Percentiles rank a stretch among this genome's conserved stretches.
Conservation (phyloP, 495 filamentous ascomycete genomes). For the Acidomyces sp. region DNA sequence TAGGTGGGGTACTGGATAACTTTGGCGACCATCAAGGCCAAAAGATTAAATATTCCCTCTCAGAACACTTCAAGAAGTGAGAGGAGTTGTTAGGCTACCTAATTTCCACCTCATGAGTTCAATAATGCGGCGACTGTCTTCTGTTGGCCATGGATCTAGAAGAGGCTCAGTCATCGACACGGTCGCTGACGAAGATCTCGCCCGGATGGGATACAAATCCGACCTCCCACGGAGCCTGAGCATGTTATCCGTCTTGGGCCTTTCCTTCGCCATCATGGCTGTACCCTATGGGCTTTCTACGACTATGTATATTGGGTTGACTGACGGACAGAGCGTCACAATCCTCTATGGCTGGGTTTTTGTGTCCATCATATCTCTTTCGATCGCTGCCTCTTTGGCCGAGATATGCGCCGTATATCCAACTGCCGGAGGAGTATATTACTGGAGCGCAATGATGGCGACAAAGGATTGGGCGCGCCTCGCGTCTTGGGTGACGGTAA, state of each 20-base stretch:
- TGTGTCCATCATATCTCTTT: slow-evolving; percentile 31
- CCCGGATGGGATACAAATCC: slow-evolving; percentile 26
- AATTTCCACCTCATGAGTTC: too few species aligned
- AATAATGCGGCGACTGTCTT: too few species aligned
- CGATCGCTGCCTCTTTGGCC: slow-evolving; percentile 33
- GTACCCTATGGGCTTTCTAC: slow-evolving; percentile 57
- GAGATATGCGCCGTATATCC: slow-evolving; percentile 37
- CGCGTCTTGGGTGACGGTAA: slow-evolving; percentile 32
- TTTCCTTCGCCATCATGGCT: slow-evolving; percentile 45
- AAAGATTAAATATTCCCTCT: too few species aligned
- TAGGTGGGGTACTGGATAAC: too few species aligned
- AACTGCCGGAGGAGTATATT: slow-evolving; percentile 38
- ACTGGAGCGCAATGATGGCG: slow-evolving; percentile 39
- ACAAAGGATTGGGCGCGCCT: slow-evolving; percentile 35
- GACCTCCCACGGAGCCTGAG: slow-evolving; percentile 27
- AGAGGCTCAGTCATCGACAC: slow-evolving; percentile 3
- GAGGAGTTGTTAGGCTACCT: too few species aligned
- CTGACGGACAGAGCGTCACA: slow-evolving; percentile 46
- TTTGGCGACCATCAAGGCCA: too few species aligned
- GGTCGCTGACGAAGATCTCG: slow-evolving; percentile 24
- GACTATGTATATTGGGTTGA: slow-evolving; percentile 55
- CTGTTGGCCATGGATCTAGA: too few species aligned
- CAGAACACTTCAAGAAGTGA: too few species aligned
- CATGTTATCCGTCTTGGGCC: slow-evolving; percentile 26
- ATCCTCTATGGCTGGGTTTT: slow-evolving; percentile 37